A percentile compares a stretch with the other conserved stretches of the same genome.
Evolutionary conservation across 345 rosid genomes (phyloP).

Genomic region (Diplotaxis tenuifolia): DNA sequence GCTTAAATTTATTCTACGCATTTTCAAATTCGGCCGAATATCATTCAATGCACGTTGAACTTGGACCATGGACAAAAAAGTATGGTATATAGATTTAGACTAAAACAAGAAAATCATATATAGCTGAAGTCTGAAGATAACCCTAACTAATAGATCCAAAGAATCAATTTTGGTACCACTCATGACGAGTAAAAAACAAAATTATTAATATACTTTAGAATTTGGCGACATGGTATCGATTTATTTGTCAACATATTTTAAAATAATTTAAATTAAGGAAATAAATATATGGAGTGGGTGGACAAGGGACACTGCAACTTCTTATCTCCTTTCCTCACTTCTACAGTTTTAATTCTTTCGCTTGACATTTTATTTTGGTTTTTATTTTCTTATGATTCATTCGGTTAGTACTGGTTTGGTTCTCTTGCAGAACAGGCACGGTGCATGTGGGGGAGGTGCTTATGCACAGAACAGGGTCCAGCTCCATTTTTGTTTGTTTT

Average conservation of each 20-base stretch:
- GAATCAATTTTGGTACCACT: conserved; percentile 32
- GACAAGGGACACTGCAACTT: conserved; percentile 35
- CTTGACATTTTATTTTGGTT: conserved; percentile 28
- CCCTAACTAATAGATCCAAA: conserved; percentile 34
- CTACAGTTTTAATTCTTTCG: conserved; percentile 27
- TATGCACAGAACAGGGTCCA: too few species aligned
- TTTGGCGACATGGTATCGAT: background rate
- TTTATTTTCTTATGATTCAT: conserved; percentile 22
- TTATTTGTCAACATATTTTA: background rate
- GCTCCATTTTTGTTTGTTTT: too few species aligned
- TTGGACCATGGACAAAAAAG: conserved; percentile 27
- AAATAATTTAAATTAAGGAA: background rate
- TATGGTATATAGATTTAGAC: conserved; percentile 20
- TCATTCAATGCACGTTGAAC: conserved; percentile 32
- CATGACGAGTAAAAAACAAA: conserved; percentile 25
- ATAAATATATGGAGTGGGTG: conserved; percentile 12
- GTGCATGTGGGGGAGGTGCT: too few species aligned
- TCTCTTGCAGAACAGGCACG: too few species aligned
- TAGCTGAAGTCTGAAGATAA: conserved; percentile 19
- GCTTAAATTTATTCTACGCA: background rate
- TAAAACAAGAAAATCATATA: background rate
- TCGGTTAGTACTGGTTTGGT: conserved; percentile 2
- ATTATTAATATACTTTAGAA: background rate
- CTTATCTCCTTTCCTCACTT: conserved; percentile 27
- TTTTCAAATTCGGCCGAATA: conserved; percentile 19